A percentile compares a stretch with the other conserved stretches of the same genome.
These are phyloP conservation scores for Hyphochytrium catenoides DNA, from an alignment of 352 stramenopile species.

Conservation along the genomic window DNA sequence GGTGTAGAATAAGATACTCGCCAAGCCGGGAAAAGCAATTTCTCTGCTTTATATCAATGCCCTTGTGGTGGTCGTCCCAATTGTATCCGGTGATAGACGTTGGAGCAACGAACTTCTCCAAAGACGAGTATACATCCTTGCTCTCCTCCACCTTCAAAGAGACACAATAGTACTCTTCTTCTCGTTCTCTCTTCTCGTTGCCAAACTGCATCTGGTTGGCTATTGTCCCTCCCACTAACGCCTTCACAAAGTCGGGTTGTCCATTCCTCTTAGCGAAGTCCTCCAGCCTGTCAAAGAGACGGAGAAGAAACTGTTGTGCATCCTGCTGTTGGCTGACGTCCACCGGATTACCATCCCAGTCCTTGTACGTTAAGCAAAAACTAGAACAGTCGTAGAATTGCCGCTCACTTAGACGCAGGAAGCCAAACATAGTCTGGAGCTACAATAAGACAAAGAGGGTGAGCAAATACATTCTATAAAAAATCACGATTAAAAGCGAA, in stretches of 20 bases:
- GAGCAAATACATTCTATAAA: too few species aligned
- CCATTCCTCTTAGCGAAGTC: too few species aligned
- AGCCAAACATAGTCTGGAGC: too few species aligned
- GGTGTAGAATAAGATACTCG: conserved; percentile 10
- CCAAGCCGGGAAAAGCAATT: conserved; percentile 8
- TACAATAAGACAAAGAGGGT: too few species aligned
- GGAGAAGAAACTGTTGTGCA: conserved; percentile 7
- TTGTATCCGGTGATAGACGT: conserved; percentile 1
- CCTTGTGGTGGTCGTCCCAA: conserved; percentile 1
- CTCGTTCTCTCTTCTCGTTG: conserved; percentile 10
- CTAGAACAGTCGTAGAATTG: too few species aligned
- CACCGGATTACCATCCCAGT: conserved; percentile 9
- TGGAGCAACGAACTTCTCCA: conserved; percentile 1
- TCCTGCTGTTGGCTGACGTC: conserved; percentile 10
- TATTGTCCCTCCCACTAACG: too few species aligned
- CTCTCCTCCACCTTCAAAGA: conserved; percentile 10
- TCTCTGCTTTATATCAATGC: conserved; percentile 10
- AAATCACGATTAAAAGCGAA: too few species aligned
- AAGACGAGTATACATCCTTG: conserved; percentile 5
- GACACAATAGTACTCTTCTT: conserved; percentile 7
- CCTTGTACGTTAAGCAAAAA: conserved; percentile 8
- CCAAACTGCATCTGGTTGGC: conserved; percentile 9
- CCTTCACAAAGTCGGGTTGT: too few species aligned
- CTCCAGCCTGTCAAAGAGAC: conserved; percentile 7
- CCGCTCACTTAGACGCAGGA: too few species aligned